Conservation (phyloP, 345 rosid genomes). For the Geranium rotundifolium region DNA sequence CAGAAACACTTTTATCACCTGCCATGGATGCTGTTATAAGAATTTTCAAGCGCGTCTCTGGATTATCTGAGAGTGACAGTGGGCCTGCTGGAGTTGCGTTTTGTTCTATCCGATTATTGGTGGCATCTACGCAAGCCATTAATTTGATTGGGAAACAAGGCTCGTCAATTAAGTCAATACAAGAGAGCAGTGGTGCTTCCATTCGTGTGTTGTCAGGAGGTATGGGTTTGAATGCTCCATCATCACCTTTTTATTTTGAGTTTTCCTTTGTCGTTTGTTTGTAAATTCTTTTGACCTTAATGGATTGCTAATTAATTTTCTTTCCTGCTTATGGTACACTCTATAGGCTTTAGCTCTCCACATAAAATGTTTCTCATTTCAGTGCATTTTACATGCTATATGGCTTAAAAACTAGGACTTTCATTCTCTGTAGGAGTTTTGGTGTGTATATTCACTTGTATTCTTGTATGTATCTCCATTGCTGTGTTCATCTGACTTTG, state of each 20-base stretch:
- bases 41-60: conserved; percentile 40
- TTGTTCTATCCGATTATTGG: conserved; percentile 59
- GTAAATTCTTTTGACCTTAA: neutral
- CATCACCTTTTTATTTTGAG: neutral
- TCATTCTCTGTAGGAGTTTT: neutral
- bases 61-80: conserved; percentile 28
- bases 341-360: neutral
- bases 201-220: conserved; percentile 73
- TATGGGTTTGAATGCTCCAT: conserved; percentile 9
- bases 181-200: conserved; percentile 65
- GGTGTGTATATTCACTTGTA: neutral
- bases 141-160: conserved; percentile 92
- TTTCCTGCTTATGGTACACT: neutral
- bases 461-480: neutral
- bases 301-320: neutral
- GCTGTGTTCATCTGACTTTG: neutral
- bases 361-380: too few species aligned
- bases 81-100: conserved; percentile 31
- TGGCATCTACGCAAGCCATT: conserved; percentile 77
- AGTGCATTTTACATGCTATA: neutral
- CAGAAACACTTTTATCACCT: conserved; percentile 36
- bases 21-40: conserved; percentile 49
- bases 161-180: conserved; percentile 66
- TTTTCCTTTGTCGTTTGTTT: too few species aligned
- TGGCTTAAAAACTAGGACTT: neutral